Conservation (phyloP, 2,329 filamentous ascomycete genomes). For the Alternaria solani region DNA sequence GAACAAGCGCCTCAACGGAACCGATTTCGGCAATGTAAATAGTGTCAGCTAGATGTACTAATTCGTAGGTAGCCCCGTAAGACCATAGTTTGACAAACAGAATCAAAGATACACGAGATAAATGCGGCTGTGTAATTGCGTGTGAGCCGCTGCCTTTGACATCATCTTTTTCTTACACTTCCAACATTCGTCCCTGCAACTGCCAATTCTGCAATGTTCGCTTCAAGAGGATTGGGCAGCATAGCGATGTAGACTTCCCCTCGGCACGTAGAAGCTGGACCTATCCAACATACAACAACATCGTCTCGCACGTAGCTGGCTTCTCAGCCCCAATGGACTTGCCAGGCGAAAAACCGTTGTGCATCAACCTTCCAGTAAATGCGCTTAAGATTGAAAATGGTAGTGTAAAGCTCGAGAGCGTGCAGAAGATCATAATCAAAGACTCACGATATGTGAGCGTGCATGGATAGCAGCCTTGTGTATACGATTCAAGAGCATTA, state of each 20-base stretch:
- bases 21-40: neutral
- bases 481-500: neutral
- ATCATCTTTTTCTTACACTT: too few relatives aligned
- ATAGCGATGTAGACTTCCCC: too few relatives aligned
- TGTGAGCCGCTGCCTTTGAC: too few relatives aligned
- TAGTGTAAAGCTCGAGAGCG: neutral
- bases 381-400: slow-evolving; percentile 1
- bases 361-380: neutral
- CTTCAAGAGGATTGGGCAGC: too few relatives aligned
- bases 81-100: too few relatives aligned
- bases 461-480: accelerated
- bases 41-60: neutral
- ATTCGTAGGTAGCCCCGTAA: accelerated
- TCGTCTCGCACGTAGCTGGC: too few relatives aligned
- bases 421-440: neutral
- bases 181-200: too few relatives aligned
- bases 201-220: too few relatives aligned
- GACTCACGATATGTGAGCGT: too few relatives aligned
- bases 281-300: too few relatives aligned
- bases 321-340: neutral
- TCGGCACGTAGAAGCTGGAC: too few relatives aligned
- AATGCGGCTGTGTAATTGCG: too few relatives aligned
- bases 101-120: neutral
- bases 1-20: neutral
- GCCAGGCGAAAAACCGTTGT: neutral